These are phyloP conservation scores for Erodium maritimum DNA, from an alignment of 345 rosid species.

Conservation along the genomic window DNA sequence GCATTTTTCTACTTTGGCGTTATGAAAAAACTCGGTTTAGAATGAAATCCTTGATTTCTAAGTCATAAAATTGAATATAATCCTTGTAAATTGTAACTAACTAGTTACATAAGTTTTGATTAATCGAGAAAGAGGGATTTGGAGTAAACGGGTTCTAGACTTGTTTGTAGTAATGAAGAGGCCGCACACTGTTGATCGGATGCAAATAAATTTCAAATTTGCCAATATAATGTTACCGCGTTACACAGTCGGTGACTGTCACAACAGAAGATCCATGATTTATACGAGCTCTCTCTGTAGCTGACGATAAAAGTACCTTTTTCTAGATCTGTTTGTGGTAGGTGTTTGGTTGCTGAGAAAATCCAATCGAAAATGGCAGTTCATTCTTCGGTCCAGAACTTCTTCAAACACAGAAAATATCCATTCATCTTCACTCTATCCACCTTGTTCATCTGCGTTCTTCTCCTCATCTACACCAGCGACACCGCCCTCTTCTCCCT, in stretches of 20 bases:
- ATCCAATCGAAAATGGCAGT: constrained; percentile 28
- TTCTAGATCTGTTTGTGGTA: not conserved
- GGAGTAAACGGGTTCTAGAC: too few species aligned
- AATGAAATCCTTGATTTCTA: too few species aligned
- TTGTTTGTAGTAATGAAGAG: too few species aligned
- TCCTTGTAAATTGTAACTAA: too few species aligned
- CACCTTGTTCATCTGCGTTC: constrained; percentile 21
- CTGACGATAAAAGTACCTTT: not conserved
- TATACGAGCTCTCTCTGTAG: not conserved
- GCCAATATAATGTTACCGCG: constrained; percentile 5
- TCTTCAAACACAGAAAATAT: constrained; percentile 30
- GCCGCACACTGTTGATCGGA: too few species aligned
- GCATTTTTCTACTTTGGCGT: too few species aligned
- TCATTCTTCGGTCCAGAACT: constrained; percentile 21
- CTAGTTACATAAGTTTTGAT: too few species aligned
- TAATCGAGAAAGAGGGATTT: too few species aligned
- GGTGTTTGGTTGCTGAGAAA: not conserved
- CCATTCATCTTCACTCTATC: constrained; percentile 39
- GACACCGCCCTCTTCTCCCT: constrained; percentile 16
- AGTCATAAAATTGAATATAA: too few species aligned
- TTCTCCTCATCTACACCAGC: constrained; percentile 21
- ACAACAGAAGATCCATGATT: not conserved
- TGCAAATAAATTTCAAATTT: constrained; percentile 8
- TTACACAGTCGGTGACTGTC: not conserved
- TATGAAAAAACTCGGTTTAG: too few species aligned